phyloP scores from a whole-genome alignment of 2,329 filamentous ascomycete genomes.

The Colletotrichum lini region DNA sequence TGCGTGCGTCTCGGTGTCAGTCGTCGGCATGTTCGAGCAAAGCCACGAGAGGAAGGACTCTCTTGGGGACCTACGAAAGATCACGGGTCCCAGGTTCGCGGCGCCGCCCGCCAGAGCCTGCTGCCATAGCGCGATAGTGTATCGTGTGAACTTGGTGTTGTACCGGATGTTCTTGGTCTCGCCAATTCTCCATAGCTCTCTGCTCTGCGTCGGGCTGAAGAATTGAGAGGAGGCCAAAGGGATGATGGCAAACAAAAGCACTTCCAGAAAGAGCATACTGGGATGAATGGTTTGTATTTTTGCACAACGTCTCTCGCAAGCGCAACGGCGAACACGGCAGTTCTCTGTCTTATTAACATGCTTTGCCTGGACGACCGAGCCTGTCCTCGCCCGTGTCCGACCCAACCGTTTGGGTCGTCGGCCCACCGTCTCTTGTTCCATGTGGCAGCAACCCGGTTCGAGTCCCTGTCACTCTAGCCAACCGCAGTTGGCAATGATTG shows the following conservation, averaged over 20 bases:
- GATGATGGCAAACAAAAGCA: conserved; percentile 5
- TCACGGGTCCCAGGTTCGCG: conserved; percentile 39
- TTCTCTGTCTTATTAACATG: background rate
- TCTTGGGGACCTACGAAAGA: conserved; percentile 19
- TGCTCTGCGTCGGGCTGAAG: conserved; percentile 15
- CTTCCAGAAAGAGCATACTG: conserved; percentile 9
- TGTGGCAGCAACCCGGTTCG: background rate
- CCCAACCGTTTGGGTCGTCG: conserved; percentile 8
- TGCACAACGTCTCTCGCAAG: background rate
- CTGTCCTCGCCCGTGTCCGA: background rate
- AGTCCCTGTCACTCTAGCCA: conserved; percentile 2
- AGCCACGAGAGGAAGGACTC: background rate
- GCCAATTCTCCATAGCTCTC: conserved; percentile 30
- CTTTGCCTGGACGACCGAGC: background rate
- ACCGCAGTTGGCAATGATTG: background rate
- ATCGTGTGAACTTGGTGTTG: conserved; percentile 44
- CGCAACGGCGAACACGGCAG: background rate
- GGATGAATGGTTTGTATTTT: background rate
- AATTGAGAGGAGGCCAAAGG: conserved; percentile 13
- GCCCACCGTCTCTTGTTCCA: conserved; percentile 2
- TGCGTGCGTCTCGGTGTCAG: conserved; percentile 1
- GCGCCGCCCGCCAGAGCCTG: conserved; percentile 27
- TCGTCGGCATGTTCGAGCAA: too few relatives aligned
- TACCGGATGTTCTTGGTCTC: conserved; percentile 44
- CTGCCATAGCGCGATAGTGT: conserved; percentile 48